These are phyloP conservation scores for Spiraea crenata DNA, from an alignment of 331 rosid species.

Conservation along the genomic window DNA sequence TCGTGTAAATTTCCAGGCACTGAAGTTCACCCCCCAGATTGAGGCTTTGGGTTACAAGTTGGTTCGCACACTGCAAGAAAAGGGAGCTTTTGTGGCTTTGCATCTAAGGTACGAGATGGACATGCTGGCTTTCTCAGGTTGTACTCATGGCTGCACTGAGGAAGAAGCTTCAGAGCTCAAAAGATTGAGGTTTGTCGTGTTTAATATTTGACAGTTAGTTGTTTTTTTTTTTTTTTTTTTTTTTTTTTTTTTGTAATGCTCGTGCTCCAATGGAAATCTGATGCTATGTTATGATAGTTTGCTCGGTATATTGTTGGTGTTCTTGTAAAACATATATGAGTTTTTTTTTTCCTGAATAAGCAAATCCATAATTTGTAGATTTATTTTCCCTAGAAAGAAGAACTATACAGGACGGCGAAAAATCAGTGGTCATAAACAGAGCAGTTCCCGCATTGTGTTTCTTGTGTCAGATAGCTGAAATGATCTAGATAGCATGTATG, in stretches of 20 bases:
- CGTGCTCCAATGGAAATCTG: background rate
- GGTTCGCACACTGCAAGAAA: constrained; percentile 62
- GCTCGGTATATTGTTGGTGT: too few species aligned
- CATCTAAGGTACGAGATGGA: constrained; percentile 98
- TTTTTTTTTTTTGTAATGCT: background rate
- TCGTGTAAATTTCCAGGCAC: constrained; percentile 87
- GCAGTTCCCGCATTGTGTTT: background rate
- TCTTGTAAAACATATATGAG: background rate
- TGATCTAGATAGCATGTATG: background rate
- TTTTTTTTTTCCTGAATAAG: background rate
- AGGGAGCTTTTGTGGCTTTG: constrained; percentile 83
- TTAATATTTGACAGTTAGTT: background rate
- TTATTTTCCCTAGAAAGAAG: background rate
- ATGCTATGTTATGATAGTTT: too few species aligned
- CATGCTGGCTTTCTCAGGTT: constrained; percentile 98
- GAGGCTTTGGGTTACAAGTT: constrained; percentile 82
- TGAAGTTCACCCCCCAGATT: constrained; percentile 82
- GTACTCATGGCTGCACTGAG: constrained; percentile 81
- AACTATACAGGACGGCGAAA: background rate
- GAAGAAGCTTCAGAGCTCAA: constrained; percentile 93
- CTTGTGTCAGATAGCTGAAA: background rate
- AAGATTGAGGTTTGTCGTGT: constrained; percentile 66
- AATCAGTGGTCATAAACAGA: background rate
- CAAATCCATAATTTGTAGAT: background rate
- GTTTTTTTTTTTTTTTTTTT: too few species aligned